These are phyloP conservation scores for Phoma sp. DNA, from an alignment of 2,329 filamentous ascomycete species.

Conservation along the genomic window DNA sequence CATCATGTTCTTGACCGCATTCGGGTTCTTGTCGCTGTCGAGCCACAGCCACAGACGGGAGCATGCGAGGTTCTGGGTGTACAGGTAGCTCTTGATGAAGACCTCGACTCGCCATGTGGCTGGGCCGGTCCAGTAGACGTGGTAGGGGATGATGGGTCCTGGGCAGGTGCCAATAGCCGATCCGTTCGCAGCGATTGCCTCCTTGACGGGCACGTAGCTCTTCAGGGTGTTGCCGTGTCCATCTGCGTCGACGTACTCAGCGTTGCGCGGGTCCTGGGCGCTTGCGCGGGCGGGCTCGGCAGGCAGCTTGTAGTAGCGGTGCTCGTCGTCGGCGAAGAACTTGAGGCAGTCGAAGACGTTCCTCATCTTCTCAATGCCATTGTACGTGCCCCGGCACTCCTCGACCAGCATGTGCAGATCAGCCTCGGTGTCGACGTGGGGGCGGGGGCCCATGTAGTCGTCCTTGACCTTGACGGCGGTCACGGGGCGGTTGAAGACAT, in stretches of 20 bases:
- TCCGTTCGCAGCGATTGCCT: constrained; percentile 49
- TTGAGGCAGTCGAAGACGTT: constrained; percentile 61
- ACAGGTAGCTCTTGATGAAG: constrained; percentile 64
- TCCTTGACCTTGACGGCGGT: constrained; percentile 60
- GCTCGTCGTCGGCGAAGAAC: constrained; percentile 58
- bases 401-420: constrained; percentile 61
- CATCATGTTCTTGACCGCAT: constrained; percentile 61
- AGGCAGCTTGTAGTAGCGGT: constrained; percentile 61
- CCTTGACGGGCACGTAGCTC: constrained; percentile 47
- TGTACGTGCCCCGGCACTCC: constrained; percentile 60
- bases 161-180: constrained; percentile 58
- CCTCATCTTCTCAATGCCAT: constrained; percentile 63
- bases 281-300: constrained; percentile 49
- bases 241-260: constrained; percentile 54
- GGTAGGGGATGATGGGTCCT: constrained; percentile 64
- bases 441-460: constrained; percentile 60
- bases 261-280: constrained; percentile 51
- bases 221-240: constrained; percentile 50
- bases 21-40: constrained; percentile 60
- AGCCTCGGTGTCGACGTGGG: constrained; percentile 61
- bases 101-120: constrained; percentile 65
- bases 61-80: constrained; percentile 65
- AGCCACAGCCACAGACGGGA: constrained; percentile 63
- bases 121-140: constrained; percentile 65
- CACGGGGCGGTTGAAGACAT: constrained; percentile 62